Base-by-base conservation (phyloP, 2,329 filamentous ascomycete species). In the Westerdykella ornata region DNA sequence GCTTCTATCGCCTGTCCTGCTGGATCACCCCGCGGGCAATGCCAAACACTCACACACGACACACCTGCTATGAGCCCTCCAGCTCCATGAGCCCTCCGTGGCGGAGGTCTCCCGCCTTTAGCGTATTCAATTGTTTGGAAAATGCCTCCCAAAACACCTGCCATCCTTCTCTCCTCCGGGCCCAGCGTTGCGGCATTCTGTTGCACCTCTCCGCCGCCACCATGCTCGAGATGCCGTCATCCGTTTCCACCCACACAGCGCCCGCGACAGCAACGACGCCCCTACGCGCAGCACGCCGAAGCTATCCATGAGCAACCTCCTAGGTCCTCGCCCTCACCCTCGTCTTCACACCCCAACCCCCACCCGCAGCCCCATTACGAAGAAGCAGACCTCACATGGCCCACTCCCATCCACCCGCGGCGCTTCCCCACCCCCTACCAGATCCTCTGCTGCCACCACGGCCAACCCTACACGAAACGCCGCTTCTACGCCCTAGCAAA, bases 401-500 rank as follows among this genome's bases (percentile, higher is more conserved):
- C 64, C 15, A 57, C 56, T 8, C 48, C 56, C 16, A 41, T 54
- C 15, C 56, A 44, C 40, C 70, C 68, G 13, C 67, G 67, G 35
- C 49, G 62, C 13, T 59, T 63, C 18, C 86, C 85, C 1, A 90
- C 89, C 0, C 92, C 92, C 1, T 97, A 98, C 69, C 86, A 97
- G 58, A 86, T 98, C 60, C 82, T 97, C 57, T 73, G 77, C 22
- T 70, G 77, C 49, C 68, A 72, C 40, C 77, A 70, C 52, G 71
- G 72, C 43, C 80, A 79, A 12, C 76, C 80, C 2, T 97, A 98
- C 66, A 82, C 78, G 47, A 97, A 98, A 67, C 70, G 75, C 33
- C 80, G 80, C 45, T 98, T 88, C 74, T 92, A 94, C 66, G 78
- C 90, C 59, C 78, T 98, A 39, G 92, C 94, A 43, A 98, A 97